Base-by-base conservation (phyloP, 2,329 filamentous ascomycete genomes). In the Chalara sp. region DNA sequence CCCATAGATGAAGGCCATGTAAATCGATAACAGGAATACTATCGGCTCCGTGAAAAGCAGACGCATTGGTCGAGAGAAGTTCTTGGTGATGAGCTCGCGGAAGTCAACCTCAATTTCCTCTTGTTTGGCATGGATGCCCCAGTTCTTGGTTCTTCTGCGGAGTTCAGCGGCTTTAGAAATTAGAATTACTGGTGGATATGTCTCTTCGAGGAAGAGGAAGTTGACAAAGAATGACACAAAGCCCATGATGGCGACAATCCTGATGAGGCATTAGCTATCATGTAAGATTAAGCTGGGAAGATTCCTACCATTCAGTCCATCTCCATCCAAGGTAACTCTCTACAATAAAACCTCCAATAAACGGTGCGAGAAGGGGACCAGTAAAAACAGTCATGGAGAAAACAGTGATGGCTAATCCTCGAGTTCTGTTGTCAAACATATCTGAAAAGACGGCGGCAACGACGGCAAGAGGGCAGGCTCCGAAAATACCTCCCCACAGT, bases 1-100 rank as follows among this genome's bases (percentile, higher is more conserved):
- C 5, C 77, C 86, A 62, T 91, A 90, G 66, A 87, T 82, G 68
- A 89, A 89, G 41, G 83, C 78, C 73, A 84, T 85, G 68, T 89
- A 89, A 50, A 88, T 71, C 37, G 83, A 85, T 28, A 89, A 69
- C 7, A 83, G 69, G 0, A 80, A 72, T 50, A 89, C 82, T 50
- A 89, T 86, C 50, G 86, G 84, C 66, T 88, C 84, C 33, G 75
- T 74, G 53, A 86, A 78, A 8, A 89, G 75, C 32, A 73, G 56
- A 2, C 68, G 68, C 21, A 72, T 60, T 8, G 63, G 65, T 48
- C 69, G 58, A 49, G 66, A 57, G 51, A 70, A 68, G 31, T 67
- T 69, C 78, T 84, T 84, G 61, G 72, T 75, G 51, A 86, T 53
- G 11, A 87, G 73, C 65, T 86, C 80, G 56, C 65, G 65, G 58